These are phyloP conservation scores for Mycena galopus DNA, from an alignment of 768 basidiomycete species.

Conservation along the genomic window DNA sequence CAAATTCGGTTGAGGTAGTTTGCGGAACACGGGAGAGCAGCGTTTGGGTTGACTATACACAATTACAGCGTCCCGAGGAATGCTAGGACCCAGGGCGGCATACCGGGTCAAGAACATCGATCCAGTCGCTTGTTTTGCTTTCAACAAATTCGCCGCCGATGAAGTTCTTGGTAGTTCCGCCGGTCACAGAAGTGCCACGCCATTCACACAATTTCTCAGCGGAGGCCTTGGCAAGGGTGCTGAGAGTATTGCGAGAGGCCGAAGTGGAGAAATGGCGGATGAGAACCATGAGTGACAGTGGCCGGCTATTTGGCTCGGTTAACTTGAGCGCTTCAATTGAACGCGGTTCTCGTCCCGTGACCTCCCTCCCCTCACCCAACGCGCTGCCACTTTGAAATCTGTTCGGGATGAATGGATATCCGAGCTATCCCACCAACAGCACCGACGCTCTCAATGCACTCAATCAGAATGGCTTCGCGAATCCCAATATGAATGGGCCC, in stretches of 20 bases:
- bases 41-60: conserved; percentile 87
- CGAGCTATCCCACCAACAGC: conserved; percentile 10
- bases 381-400: not conserved
- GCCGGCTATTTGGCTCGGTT: not conserved
- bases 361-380: too few relatives aligned
- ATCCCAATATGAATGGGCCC: not conserved
- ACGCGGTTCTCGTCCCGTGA: too few relatives aligned
- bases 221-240: conserved; percentile 65
- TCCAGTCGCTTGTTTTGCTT: conserved; percentile 82
- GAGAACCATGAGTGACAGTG: not conserved
- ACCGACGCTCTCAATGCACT: not conserved
- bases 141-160: conserved; percentile 92
- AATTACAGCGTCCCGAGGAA: conserved; percentile 18
- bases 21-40: conserved; percentile 92
- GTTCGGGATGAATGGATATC: not conserved
- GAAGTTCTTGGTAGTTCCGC: conserved; percentile 92
- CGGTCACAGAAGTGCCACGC: conserved; percentile 89
- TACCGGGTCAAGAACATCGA: conserved; percentile 92
- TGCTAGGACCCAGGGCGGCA: conserved; percentile 41
- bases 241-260: conserved; percentile 61
- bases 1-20: conserved; percentile 85
- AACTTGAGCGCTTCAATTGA: too few relatives aligned
- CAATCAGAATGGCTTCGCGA: not conserved
- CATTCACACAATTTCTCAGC: conserved; percentile 84
- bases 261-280: conserved; percentile 58